Conservation (phyloP, 2,329 filamentous ascomycete species). For the Fragosphaeria purpurea region DNA sequence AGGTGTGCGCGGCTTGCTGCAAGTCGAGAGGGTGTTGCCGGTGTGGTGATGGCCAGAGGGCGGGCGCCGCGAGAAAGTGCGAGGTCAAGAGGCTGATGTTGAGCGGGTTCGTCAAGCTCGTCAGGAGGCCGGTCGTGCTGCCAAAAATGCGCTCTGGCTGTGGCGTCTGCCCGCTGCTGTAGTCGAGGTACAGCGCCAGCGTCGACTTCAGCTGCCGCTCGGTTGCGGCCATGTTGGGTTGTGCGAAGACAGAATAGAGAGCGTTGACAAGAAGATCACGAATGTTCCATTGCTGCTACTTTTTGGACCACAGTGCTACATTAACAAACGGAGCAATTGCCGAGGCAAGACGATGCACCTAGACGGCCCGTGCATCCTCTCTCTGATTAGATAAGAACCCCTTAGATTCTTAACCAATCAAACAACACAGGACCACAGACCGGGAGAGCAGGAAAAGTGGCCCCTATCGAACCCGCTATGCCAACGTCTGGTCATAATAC, state of each 20-base stretch:
- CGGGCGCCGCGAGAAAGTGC: constrained; percentile 60
- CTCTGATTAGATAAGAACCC: too few species aligned
- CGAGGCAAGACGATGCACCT: too few species aligned
- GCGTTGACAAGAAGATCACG: too few species aligned
- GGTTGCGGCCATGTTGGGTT: constrained; percentile 44
- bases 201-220: constrained; percentile 59
- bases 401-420: too few species aligned
- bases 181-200: constrained; percentile 48
- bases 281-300: too few species aligned
- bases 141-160: constrained; percentile 50
- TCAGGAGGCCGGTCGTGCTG: constrained; percentile 57
- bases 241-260: not conserved
- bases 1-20: constrained; percentile 39
- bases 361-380: too few species aligned
- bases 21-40: not conserved
- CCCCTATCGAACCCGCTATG: too few species aligned
- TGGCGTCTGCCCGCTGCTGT: constrained; percentile 28
- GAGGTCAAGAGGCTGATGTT: constrained; percentile 65
- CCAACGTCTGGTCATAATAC: too few species aligned
- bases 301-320: too few species aligned
- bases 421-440: too few species aligned
- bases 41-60: constrained; percentile 45
- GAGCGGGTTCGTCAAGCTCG: constrained; percentile 61
- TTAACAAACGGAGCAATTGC: too few species aligned
- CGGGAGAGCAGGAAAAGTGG: too few species aligned